These are phyloP conservation scores for Ceratocystis diversiconidia DNA, from an alignment of 2,329 filamentous ascomycete species.

Conservation along the genomic window DNA sequence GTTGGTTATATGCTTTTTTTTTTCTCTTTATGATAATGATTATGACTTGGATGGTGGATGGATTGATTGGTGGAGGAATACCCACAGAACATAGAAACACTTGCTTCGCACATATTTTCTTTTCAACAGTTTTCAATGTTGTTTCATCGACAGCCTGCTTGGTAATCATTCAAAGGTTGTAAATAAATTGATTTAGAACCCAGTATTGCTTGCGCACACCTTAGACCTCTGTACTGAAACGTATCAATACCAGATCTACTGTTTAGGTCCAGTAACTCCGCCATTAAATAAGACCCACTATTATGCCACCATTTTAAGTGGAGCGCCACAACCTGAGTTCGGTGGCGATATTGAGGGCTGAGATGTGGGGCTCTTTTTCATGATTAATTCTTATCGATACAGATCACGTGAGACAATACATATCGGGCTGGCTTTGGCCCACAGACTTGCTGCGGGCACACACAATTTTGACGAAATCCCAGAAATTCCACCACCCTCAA, in stretches of 20 bases:
- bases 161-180: too few relatives aligned
- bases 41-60: conserved; percentile 14
- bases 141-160: too few relatives aligned
- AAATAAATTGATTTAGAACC: neutral
- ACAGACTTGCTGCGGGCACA: conserved; percentile 15
- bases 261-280: too few relatives aligned
- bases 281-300: neutral
- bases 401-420: conserved; percentile 12
- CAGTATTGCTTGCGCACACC: neutral
- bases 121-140: neutral
- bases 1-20: conserved; percentile 8
- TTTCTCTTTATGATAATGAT: conserved; percentile 18
- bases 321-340: neutral
- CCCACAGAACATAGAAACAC: conserved; percentile 18
- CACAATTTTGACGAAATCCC: conserved; percentile 18
- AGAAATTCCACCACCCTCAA: conserved; percentile 19
- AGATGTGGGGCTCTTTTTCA: neutral
- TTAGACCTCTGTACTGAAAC: too few relatives aligned
- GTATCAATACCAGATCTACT: too few relatives aligned
- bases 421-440: conserved; percentile 16
- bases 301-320: neutral
- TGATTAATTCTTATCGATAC: conserved; percentile 12
- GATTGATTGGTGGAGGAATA: conserved; percentile 14
- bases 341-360: neutral
- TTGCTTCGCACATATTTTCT: conserved; percentile 9